Evolutionary conservation across 306 rosid species (phyloP).

Genomic region (Echinosophora koreensis): DNA sequence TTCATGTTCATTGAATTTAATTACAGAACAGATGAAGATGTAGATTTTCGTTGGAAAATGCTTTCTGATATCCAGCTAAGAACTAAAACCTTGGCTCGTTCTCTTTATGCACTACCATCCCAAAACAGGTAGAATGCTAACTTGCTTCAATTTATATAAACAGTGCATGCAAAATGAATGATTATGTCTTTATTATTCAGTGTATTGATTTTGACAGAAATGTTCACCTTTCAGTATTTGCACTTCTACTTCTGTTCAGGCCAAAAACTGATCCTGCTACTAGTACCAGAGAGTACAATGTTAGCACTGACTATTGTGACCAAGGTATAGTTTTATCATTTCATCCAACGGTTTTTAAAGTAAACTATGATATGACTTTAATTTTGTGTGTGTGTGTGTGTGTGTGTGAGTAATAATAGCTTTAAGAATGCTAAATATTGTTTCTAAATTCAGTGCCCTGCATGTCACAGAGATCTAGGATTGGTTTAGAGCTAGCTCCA

Average conservation of each 20-base stretch:
- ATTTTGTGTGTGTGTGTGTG: too few relatives aligned
- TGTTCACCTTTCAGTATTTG: constrained; percentile 17
- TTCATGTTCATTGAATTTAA: constrained; percentile 27
- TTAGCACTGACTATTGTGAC: background rate
- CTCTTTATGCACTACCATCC: constrained; percentile 39
- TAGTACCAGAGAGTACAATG: background rate
- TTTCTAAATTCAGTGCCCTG: background rate
- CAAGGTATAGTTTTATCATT: constrained; percentile 28
- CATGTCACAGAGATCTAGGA: background rate
- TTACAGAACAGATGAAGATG: constrained; percentile 47
- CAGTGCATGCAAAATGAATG: background rate
- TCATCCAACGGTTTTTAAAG: background rate
- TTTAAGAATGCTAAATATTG: background rate
- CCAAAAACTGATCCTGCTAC: constrained; percentile 7
- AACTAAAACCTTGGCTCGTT: constrained; percentile 39
- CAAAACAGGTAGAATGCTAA: background rate
- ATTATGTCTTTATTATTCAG: background rate
- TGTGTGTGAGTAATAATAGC: background rate
- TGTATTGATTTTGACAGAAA: background rate
- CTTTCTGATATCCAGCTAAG: constrained; percentile 45
- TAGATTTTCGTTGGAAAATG: constrained; percentile 51
- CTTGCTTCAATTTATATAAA: background rate
- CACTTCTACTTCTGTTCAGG: constrained; percentile 33
- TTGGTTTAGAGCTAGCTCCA: background rate
- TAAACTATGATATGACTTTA: background rate